Evolutionary conservation across 805 yeast genomes (phyloP).

Genomic region (Yarrowia osloensis): DNA sequence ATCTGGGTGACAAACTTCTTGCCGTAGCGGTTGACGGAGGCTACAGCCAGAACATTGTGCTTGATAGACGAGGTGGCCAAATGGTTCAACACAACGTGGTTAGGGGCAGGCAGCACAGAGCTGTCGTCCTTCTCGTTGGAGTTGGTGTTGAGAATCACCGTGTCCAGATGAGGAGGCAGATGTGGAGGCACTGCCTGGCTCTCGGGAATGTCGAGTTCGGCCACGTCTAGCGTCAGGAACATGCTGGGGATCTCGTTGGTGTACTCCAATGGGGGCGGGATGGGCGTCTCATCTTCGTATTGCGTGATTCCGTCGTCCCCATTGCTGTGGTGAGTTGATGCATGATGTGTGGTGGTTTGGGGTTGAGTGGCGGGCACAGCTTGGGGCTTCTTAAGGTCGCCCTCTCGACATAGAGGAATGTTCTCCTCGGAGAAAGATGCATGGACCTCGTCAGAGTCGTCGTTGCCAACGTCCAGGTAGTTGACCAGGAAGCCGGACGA

Average conservation of each 20-base stretch:
- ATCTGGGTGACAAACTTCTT: conserved; percentile 73
- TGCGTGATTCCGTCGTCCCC: conserved; percentile 25
- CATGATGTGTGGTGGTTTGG: background rate
- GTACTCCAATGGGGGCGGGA: conserved; percentile 32
- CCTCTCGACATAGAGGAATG: conserved; percentile 10
- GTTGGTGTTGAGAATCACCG: conserved; percentile 68
- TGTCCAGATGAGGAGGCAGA: conserved; percentile 86
- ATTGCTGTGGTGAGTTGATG: background rate
- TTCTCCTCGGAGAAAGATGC: background rate
- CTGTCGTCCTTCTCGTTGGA: conserved; percentile 73
- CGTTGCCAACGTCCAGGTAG: conserved; percentile 51
- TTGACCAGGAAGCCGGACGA: conserved; percentile 95
- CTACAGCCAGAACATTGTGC: conserved; percentile 91
- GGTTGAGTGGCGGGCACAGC: background rate
- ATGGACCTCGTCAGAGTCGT: background rate
- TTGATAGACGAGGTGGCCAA: conserved; percentile 94
- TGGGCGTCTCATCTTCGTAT: background rate
- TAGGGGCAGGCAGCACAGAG: conserved; percentile 90
- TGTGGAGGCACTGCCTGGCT: conserved; percentile 74
- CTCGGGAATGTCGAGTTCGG: conserved; percentile 36
- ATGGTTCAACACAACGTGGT: conserved; percentile 91
- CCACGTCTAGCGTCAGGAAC: conserved; percentile 36
- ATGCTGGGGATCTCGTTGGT: conserved; percentile 40
- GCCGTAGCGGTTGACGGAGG: conserved; percentile 87
- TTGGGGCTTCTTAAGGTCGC: conserved; percentile 5